Percentiles rank a stretch among this genome's conserved stretches.
Evolutionary conservation across 129 eudicot genomes (phyloP).

Genomic region (Ambrosia artemisiifolia): DNA sequence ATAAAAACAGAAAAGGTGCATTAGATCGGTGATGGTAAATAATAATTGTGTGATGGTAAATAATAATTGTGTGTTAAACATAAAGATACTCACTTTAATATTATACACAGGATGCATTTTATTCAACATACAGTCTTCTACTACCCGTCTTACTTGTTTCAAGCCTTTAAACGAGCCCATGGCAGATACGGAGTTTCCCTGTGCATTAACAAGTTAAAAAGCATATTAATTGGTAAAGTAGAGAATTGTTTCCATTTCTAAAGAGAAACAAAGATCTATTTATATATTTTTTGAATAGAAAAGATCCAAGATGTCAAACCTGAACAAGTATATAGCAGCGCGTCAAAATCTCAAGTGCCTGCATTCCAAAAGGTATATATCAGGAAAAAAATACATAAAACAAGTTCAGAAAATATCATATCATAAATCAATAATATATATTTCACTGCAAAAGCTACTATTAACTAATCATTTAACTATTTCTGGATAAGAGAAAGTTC

Average conservation of each 20-base stretch:
- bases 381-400: conserved; percentile 11
- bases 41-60: background rate
- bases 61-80: background rate
- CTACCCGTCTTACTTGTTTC: conserved; percentile 86
- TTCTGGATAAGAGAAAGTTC: too few relatives aligned
- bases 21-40: background rate
- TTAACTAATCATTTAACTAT: background rate
- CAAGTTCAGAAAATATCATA: background rate
- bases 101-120: conserved; percentile 85
- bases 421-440: background rate
- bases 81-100: conserved; percentile 71
- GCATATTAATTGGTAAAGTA: background rate
- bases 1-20: background rate
- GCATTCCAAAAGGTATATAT: conserved; percentile 31
- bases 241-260: background rate
- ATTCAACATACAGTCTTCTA: conserved; percentile 86
- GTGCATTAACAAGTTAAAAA: conserved; percentile 1
- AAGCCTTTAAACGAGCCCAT: conserved; percentile 98
- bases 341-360: conserved; percentile 94
- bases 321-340: conserved; percentile 92
- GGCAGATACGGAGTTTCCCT: conserved; percentile 94
- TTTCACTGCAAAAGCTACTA: background rate
- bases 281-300: background rate
- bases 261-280: background rate
- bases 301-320: conserved; percentile 37